A percentile compares a stretch with the other conserved stretches of the same genome.
Evolutionary conservation across 768 basidiomycete species (phyloP).

Genomic region (Austroboletus eburneus): DNA sequence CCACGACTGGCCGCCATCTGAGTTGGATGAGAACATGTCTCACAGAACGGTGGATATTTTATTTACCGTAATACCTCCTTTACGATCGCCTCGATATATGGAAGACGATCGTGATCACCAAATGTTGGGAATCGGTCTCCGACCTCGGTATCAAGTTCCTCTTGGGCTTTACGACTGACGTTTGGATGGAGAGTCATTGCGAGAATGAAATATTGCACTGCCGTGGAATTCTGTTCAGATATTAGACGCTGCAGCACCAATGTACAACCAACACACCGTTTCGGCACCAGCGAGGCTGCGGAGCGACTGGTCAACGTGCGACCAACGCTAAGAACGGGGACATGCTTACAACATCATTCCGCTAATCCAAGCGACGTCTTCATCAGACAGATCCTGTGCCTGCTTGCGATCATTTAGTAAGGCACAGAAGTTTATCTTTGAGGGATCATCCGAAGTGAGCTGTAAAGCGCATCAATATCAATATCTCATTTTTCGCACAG

Average conservation of each 20-base stretch:
- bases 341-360: slow-evolving; percentile 6
- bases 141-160: slow-evolving; percentile 2
- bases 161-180: slow-evolving; percentile 3
- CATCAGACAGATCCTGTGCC: slow-evolving; percentile 1
- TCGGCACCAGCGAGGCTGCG: slow-evolving; percentile 3
- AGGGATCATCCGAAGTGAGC: slow-evolving; percentile 3
- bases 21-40: background rate
- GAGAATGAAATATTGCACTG: slow-evolving; percentile 3
- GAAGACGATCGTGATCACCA: slow-evolving; percentile 7
- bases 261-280: background rate
- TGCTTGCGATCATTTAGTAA: slow-evolving; percentile 3
- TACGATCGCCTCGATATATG: slow-evolving; percentile 6
- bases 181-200: slow-evolving; percentile 6
- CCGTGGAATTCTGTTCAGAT: slow-evolving; percentile 1
- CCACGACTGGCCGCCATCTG: slow-evolving; percentile 9
- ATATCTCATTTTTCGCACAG: background rate
- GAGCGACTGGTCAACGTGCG: background rate
- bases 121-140: slow-evolving; percentile 6
- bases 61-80: slow-evolving; percentile 5
- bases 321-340: background rate
- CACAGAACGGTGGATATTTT: background rate
- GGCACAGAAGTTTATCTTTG: slow-evolving; percentile 5
- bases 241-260: background rate
- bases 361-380: slow-evolving; percentile 9
- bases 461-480: background rate